Conservation (phyloP, 2,329 filamentous ascomycete species). For the Epichloe coenophiala region DNA sequence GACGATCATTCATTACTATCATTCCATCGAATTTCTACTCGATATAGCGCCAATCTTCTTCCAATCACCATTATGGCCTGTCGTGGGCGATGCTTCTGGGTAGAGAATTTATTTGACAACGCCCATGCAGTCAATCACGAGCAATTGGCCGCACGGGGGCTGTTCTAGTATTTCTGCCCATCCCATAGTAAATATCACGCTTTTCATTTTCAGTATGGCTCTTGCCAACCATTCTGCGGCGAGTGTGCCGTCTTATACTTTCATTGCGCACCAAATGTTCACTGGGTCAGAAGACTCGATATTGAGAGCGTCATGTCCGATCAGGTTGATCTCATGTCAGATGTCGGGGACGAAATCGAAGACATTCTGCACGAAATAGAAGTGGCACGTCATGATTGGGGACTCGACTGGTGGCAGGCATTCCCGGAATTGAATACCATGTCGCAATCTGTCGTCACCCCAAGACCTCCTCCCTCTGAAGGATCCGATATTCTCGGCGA, state of each 20-base stretch:
- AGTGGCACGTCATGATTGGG: background rate
- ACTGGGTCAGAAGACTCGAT: slow-evolving; percentile 13
- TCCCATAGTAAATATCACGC: slow-evolving; percentile 16
- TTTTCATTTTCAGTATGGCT: slow-evolving; percentile 7
- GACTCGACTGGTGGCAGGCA: background rate
- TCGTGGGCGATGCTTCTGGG: slow-evolving; percentile 13
- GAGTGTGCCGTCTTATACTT: slow-evolving; percentile 21
- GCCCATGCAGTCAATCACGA: slow-evolving; percentile 11
- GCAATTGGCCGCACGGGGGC: slow-evolving; percentile 3
- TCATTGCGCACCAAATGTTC: slow-evolving; percentile 2
- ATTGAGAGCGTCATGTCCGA: slow-evolving; percentile 2
- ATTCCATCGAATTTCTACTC: background rate
- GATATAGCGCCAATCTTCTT: background rate
- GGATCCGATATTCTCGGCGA: slow-evolving; percentile 4
- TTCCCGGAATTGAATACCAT: background rate
- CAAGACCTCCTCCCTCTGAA: background rate
- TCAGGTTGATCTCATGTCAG: background rate
- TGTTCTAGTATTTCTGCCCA: slow-evolving; percentile 19
- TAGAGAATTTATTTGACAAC: background rate
- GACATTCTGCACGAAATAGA: slow-evolving; percentile 3
- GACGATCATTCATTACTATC: background rate
- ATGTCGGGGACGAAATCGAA: slow-evolving; percentile 1
- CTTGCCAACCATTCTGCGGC: slow-evolving; percentile 18
- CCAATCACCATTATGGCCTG: slow-evolving; percentile 10
- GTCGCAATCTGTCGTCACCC: background rate